Evolutionary conservation across 2,329 filamentous ascomycete species (phyloP).

Genomic region (Tolypocladium capitatum): DNA sequence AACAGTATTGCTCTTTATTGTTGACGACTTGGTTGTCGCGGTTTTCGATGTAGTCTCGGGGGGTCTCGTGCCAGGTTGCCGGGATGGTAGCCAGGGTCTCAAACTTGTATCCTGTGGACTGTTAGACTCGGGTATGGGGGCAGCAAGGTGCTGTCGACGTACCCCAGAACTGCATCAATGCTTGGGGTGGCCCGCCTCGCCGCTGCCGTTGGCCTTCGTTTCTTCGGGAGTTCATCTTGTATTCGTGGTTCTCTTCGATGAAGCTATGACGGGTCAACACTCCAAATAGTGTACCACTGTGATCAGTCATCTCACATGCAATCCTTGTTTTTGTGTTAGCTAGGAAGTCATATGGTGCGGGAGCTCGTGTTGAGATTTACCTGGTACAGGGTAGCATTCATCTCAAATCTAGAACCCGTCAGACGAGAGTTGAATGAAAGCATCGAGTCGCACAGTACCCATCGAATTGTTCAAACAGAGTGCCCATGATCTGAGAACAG

Average conservation of each 20-base stretch:
- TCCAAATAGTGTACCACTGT: too few species aligned
- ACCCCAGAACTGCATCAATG: slow-evolving; percentile 93
- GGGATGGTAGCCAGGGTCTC: slow-evolving; percentile 73
- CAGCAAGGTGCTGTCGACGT: slow-evolving; percentile 5
- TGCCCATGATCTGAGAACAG: slow-evolving; percentile 60
- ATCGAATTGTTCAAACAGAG: slow-evolving; percentile 70
- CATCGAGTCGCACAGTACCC: slow-evolving; percentile 33
- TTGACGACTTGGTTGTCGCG: slow-evolving; percentile 61
- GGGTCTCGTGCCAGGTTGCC: slow-evolving; percentile 56
- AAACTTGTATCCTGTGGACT: slow-evolving; percentile 74
- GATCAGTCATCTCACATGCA: slow-evolving; percentile 33
- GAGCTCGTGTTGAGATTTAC: slow-evolving; percentile 34
- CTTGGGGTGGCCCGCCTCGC: slow-evolving; percentile 40
- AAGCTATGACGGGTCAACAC: slow-evolving; percentile 41
- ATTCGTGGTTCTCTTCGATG: slow-evolving; percentile 78
- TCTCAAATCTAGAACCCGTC: slow-evolving; percentile 56
- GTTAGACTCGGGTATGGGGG: neutral
- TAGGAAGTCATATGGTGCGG: slow-evolving; percentile 7
- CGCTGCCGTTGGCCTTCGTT: slow-evolving; percentile 31
- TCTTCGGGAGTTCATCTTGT: slow-evolving; percentile 50
- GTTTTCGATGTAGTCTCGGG: slow-evolving; percentile 65
- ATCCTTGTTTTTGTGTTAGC: slow-evolving; percentile 21
- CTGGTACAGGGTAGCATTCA: slow-evolving; percentile 89
- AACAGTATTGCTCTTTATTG: slow-evolving; percentile 93
- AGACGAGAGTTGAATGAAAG: slow-evolving; percentile 2